phyloP scores from a whole-genome alignment of 352 stramenopile species.

The Globisporangium paroecandrum region DNA sequence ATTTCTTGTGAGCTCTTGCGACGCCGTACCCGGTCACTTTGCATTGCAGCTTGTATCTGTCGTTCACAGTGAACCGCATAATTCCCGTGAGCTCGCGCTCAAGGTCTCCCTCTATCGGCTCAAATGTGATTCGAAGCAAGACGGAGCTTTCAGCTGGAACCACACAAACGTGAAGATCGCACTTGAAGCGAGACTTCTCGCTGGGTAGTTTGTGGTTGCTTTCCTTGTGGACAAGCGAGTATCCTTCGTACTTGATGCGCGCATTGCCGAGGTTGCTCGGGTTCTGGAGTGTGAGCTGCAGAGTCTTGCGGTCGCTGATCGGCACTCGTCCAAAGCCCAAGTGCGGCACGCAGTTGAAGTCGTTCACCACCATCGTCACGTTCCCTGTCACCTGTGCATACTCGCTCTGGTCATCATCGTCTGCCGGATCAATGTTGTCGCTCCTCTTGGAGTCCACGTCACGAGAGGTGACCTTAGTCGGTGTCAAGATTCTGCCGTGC shows the following conservation, averaged over 20 bases:
- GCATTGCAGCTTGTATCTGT: conserved; percentile 52
- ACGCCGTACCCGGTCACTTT: conserved; percentile 29
- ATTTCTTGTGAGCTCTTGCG: conserved; percentile 22
- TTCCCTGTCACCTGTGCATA: neutral
- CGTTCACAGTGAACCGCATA: conserved; percentile 68
- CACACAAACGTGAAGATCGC: conserved; percentile 67
- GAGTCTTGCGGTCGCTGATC: conserved; percentile 40
- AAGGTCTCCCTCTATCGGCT: conserved; percentile 39
- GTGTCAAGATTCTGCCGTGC: neutral
- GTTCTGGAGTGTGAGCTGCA: conserved; percentile 56
- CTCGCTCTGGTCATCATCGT: conserved; percentile 1
- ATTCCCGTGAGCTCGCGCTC: conserved; percentile 35
- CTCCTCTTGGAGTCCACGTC: neutral
- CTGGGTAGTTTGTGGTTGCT: conserved; percentile 12
- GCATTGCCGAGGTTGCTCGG: conserved; percentile 53
- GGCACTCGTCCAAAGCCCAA: conserved; percentile 55
- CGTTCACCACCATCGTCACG: conserved; percentile 45
- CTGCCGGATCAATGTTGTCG: neutral
- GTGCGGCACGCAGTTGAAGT: conserved; percentile 31
- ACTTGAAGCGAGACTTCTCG: conserved; percentile 52
- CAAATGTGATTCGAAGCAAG: conserved; percentile 61
- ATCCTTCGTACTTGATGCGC: conserved; percentile 70
- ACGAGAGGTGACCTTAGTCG: neutral
- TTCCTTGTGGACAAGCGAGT: conserved; percentile 28
- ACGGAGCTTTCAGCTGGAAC: conserved; percentile 53